A percentile compares a stretch with the other conserved stretches of the same genome.
These are phyloP conservation scores for Calonectria crousiana DNA, from an alignment of 2,329 filamentous ascomycete species.

Conservation along the genomic window DNA sequence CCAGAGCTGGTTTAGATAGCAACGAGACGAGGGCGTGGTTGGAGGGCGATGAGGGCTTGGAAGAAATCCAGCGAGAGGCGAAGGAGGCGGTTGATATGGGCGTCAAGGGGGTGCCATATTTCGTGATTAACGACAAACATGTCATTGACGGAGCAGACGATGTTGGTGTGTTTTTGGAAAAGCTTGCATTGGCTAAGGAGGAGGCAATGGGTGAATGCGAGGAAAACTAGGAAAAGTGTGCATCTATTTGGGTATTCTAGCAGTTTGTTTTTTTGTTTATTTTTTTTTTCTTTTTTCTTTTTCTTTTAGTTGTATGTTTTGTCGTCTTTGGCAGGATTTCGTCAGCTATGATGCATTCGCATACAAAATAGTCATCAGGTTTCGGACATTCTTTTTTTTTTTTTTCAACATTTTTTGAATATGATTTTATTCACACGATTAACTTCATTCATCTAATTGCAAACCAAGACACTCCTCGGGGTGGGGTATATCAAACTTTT, in stretches of 20 bases:
- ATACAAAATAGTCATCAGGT: neutral
- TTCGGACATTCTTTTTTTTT: neutral
- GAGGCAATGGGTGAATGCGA: constrained; percentile 28
- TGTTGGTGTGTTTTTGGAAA: constrained; percentile 72
- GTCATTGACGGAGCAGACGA: constrained; percentile 81
- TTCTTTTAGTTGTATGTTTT: neutral
- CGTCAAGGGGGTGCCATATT: constrained; percentile 79
- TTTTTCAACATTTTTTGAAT: neutral
- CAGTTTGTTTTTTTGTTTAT: too few relatives aligned
- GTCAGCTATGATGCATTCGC: neutral
- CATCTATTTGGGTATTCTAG: neutral
- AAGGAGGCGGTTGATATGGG: constrained; percentile 62
- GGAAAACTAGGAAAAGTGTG: neutral
- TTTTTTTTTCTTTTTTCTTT: too few relatives aligned
- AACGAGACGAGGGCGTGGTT: constrained; percentile 67
- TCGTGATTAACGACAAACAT: constrained; percentile 76
- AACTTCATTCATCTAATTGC: neutral
- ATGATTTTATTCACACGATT: neutral
- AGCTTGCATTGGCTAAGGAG: constrained; percentile 68
- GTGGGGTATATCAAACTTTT: constrained; percentile 34
- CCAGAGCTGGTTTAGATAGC: constrained; percentile 65
- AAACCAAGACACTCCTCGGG: constrained; percentile 1
- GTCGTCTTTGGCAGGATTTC: neutral
- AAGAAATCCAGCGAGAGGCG: constrained; percentile 69
- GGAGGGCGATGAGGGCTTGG: constrained; percentile 64